These are phyloP conservation scores for Davidsoniella neocaledoniae DNA, from an alignment of 2,329 filamentous ascomycete genomes.

Conservation along the genomic window DNA sequence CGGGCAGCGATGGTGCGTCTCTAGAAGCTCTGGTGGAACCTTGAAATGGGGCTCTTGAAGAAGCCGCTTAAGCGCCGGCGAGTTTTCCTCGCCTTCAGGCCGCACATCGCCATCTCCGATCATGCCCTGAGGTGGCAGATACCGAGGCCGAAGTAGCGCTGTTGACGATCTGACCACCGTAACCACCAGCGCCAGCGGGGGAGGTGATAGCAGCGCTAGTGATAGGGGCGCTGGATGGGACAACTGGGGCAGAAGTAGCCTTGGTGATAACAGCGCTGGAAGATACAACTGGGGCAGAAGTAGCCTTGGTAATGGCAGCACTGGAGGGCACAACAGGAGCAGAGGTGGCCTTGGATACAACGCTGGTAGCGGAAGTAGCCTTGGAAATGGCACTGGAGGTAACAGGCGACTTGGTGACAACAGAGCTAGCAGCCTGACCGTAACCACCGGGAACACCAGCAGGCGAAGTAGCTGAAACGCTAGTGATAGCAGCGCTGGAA, in stretches of 20 bases:
- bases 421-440: neutral
- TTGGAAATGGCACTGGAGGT: neutral
- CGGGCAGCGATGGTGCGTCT: conserved; percentile 43
- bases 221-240: neutral
- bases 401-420: neutral
- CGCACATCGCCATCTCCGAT: conserved; percentile 31
- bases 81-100: conserved; percentile 26
- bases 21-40: conserved; percentile 36
- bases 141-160: neutral
- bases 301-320: neutral
- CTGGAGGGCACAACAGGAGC: neutral
- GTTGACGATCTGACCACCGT: neutral
- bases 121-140: conserved; percentile 25
- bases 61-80: conserved; percentile 30
- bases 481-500: neutral
- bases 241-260: neutral
- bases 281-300: neutral
- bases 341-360: neutral
- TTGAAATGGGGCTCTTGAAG: conserved; percentile 40
- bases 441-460: neutral
- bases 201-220: neutral
- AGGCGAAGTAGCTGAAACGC: neutral
- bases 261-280: no score
- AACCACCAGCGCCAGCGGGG: no score
- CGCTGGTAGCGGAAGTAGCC: neutral